Evolutionary conservation across 768 basidiomycete genomes (phyloP), one percentile per base, ranked within the genome.

Genomic region (Mycena crocata): DNA sequence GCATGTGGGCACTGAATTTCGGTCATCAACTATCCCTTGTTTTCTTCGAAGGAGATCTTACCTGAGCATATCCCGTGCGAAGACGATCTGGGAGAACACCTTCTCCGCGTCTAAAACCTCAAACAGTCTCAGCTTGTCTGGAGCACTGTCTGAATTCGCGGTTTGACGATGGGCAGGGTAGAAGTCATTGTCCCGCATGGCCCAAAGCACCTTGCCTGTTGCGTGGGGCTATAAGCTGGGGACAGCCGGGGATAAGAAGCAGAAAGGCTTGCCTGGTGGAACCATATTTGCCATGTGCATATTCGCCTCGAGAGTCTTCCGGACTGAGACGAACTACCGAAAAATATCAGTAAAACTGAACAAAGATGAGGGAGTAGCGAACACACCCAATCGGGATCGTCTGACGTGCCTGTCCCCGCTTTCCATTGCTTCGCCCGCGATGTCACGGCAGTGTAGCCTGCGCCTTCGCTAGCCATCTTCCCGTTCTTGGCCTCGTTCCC

Each of bases 281-380:
- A 87, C 93, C 75, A 93, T 84, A 69, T 89, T 84, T 3, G 87
- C 79, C 81, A 84, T 86, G 52, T 88, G 85, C 93, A 95, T 94
- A 64, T 92, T 93, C 48, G 93, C 93, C 75, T 94, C 92, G 0
- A 95, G 84, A 3, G 93, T 94, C 82, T 93, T 94, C 48, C 93
- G 87, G 63, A 92, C 86, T 0, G 92, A 86, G 40, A 94, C 81
- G 72, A 95, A 93, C 93, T 94, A 60, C 30, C n/a, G 64, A 35
- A 61, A 28, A 2, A 32, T 19, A 49, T 39, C 17, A 26, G 17
- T 2, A 34, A 35, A 9, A n/a, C 17, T 23, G 42, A 58, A 46
- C 50, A 66, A 37, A 4, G 39, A 15, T 12, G 17, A 15, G 4
- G 57, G 51, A 31, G 8, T 26, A 30, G 54, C 15, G 35, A 26